phyloP scores from a whole-genome alignment of 192 early-diverging fungal genomes.

The Coemansia sp. region DNA sequence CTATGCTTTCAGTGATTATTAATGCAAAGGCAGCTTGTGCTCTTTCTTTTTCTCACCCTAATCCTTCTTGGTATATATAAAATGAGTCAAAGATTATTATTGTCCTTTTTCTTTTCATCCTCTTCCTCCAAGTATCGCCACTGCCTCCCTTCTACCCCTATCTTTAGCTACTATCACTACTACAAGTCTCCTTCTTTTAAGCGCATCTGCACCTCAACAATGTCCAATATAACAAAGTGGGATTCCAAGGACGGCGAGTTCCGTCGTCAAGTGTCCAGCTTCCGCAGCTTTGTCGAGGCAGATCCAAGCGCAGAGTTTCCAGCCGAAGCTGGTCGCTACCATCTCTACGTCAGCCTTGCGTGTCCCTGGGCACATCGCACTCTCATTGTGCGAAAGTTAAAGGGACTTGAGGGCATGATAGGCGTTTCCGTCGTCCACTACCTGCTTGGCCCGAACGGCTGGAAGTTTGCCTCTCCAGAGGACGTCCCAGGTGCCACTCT shows the following conservation, averaged over 20 bases:
- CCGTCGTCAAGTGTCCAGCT: slow-evolving; percentile 70
- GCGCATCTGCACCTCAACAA: not conserved
- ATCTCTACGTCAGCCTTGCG: slow-evolving; percentile 70
- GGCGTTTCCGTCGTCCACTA: slow-evolving; percentile 83
- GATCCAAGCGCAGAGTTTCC: slow-evolving; percentile 65
- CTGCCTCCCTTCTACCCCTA: not conserved
- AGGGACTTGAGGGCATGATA: slow-evolving; percentile 85
- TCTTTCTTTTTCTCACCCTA: not conserved
- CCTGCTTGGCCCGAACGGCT: slow-evolving; percentile 75
- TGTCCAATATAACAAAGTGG: slow-evolving; percentile 57
- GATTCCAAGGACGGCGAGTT: slow-evolving; percentile 78
- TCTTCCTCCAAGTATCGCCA: not conserved
- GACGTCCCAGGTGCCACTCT: slow-evolving; percentile 76
- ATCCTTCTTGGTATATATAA: not conserved
- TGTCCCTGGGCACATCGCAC: slow-evolving; percentile 88
- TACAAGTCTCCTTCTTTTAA: not conserved
- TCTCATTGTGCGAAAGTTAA: slow-evolving; percentile 82
- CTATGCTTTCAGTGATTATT: not conserved
- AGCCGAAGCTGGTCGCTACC: slow-evolving; percentile 80
- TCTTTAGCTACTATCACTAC: not conserved
- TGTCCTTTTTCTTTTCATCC: not conserved
- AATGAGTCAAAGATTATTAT: not conserved
- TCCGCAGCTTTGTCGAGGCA: slow-evolving; percentile 62
- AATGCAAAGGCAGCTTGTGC: not conserved
- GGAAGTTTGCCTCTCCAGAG: slow-evolving; percentile 73